Evolutionary conservation across 768 basidiomycete species (phyloP).

Genomic region (Mycena latifolia): DNA sequence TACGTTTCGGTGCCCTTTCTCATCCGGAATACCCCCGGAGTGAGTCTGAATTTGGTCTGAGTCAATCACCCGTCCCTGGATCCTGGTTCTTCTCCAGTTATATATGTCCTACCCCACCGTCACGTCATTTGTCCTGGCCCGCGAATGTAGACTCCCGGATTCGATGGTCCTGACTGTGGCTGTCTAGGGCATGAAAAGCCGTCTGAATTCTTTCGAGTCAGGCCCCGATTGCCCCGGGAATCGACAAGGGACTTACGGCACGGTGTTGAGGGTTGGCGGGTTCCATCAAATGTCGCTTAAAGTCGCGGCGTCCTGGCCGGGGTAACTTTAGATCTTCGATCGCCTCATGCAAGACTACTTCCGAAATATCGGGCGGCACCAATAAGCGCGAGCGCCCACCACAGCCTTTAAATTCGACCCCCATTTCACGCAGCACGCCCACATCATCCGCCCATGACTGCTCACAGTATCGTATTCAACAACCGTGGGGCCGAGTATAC

Average conservation of each 20-base stretch:
- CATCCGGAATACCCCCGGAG: too few species aligned
- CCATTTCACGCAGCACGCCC: background rate
- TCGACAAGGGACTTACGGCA: constrained; percentile 5
- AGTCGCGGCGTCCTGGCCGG: background rate
- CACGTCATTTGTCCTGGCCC: too few species aligned
- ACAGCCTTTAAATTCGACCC: background rate
- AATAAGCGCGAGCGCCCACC: constrained; percentile 6
- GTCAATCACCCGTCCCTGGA: too few species aligned
- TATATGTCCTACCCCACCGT: too few species aligned
- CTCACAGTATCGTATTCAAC: background rate
- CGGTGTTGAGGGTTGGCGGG: background rate
- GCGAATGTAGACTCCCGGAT: too few species aligned
- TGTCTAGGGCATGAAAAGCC: too few species aligned
- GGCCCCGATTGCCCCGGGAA: background rate
- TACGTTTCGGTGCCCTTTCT: background rate
- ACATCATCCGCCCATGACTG: background rate
- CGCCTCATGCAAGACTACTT: constrained; percentile 1
- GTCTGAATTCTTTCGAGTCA: background rate
- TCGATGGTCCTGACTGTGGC: background rate
- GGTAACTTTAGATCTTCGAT: constrained; percentile 10
- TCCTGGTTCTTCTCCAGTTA: too few species aligned
- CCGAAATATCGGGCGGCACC: background rate
- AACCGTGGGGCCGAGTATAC: background rate
- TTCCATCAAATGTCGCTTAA: constrained; percentile 4
- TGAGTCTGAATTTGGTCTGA: too few species aligned